Percentiles rank a stretch among this genome's conserved stretches.
phyloP scores from a whole-genome alignment of 2,329 filamentous ascomycete genomes.

The Aspergillus sp. region DNA sequence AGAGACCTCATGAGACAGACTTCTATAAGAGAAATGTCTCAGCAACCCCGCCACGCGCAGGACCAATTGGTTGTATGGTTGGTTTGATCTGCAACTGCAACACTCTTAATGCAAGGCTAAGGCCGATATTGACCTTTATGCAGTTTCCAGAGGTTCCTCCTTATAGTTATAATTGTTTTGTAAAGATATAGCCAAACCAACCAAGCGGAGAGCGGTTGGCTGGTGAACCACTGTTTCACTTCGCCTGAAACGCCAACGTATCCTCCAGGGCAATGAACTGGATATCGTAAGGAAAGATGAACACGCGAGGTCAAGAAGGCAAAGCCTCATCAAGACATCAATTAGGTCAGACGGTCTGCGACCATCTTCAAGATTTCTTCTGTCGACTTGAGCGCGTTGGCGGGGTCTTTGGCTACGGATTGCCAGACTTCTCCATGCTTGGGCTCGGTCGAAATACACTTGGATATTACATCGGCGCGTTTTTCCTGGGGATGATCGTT shows the following conservation, averaged over 20 bases:
- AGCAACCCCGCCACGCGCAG: not conserved
- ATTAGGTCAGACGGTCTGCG: constrained; percentile 49
- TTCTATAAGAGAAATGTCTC: not conserved
- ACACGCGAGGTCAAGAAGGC: not conserved
- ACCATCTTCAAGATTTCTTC: constrained; percentile 86
- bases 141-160: not conserved
- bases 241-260: not conserved
- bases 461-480: constrained; percentile 76
- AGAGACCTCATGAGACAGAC: not conserved
- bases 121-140: not conserved
- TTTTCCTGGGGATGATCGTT: constrained; percentile 63
- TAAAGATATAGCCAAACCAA: no score
- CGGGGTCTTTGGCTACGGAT: constrained; percentile 78
- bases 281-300: not conserved
- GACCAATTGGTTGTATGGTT: no score
- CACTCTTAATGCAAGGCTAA: not conserved
- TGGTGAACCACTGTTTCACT: not conserved
- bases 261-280: not conserved
- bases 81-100: no score
- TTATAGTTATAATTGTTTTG: no score
- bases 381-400: constrained; percentile 70
- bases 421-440: constrained; percentile 94
- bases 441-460: constrained; percentile 81
- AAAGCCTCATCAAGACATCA: not conserved
- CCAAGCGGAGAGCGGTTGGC: no score